Evolutionary conservation across 495 filamentous ascomycete species (phyloP).

Genomic region (Symbiotaphrina buchneri): DNA sequence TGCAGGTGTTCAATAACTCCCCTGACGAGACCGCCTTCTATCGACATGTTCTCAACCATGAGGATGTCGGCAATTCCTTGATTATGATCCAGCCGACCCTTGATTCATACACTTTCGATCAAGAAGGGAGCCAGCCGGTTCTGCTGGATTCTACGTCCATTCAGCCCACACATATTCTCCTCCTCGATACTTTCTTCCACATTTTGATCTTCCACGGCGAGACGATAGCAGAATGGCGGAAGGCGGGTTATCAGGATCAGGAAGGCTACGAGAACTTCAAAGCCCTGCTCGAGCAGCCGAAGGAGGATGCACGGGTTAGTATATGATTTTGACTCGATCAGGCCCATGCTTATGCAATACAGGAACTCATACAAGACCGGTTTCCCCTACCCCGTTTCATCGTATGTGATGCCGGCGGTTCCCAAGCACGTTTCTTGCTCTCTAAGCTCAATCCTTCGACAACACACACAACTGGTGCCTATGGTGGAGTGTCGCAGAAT

Average conservation of each 20-base stretch:
- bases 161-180: conserved; percentile 78
- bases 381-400: conserved; percentile 98
- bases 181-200: conserved; percentile 98
- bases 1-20: conserved; percentile 99
- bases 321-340: too few species aligned
- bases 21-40: conserved; percentile 99
- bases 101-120: conserved; percentile 92
- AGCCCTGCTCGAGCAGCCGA: conserved; percentile 72
- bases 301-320: conserved; percentile 83
- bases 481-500: conserved; percentile 72
- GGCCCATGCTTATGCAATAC: too few species aligned
- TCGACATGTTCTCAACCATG: conserved; percentile 87
- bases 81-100: conserved; percentile 98
- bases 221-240: conserved; percentile 95
- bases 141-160: conserved; percentile 91
- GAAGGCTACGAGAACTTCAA: conserved; percentile 97
- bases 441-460: conserved; percentile 97
- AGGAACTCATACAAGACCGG: conserved; percentile 93
- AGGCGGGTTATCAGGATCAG: conserved; percentile 94
- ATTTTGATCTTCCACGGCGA: conserved; percentile 98
- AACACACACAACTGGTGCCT: conserved; percentile 84
- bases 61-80: conserved; percentile 90
- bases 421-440: conserved; percentile 90
- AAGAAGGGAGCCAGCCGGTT: conserved; percentile 76
- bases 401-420: conserved; percentile 94